These are phyloP conservation scores for Paxillus ammoniavirescens DNA, from an alignment of 768 basidiomycete species.

Conservation along the genomic window DNA sequence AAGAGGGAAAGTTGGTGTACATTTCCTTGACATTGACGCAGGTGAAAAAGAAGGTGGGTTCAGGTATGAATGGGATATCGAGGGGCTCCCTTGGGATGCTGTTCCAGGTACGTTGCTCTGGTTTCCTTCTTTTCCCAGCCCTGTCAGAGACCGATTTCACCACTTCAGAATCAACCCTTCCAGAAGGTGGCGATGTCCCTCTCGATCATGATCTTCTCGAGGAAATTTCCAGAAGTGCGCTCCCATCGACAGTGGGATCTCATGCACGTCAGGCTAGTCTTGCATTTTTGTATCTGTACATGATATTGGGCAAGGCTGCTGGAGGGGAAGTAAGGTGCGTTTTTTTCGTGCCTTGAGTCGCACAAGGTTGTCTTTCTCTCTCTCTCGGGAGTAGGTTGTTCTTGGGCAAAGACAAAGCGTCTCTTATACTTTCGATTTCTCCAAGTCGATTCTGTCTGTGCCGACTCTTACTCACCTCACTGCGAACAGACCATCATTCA, in stretches of 20 bases:
- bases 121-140: neutral
- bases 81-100: conserved; percentile 76
- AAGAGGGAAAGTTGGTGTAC: conserved; percentile 52
- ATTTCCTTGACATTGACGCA: conserved; percentile 70
- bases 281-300: conserved; percentile 93
- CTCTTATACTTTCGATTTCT: neutral
- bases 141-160: neutral
- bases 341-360: conserved; percentile 9
- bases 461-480: neutral
- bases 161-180: conserved; percentile 6
- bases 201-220: conserved; percentile 75
- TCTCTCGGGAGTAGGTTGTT: conserved; percentile 1
- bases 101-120: conserved; percentile 39
- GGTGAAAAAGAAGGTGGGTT: conserved; percentile 39
- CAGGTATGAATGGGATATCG: conserved; percentile 78
- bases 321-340: conserved; percentile 56
- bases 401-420: too few species aligned
- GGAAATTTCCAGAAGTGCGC: conserved; percentile 53
- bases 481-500: conserved; percentile 62
- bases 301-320: conserved; percentile 53
- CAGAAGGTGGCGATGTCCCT: conserved; percentile 25
- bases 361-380: conserved; percentile 10
- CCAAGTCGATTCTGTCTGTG: neutral
- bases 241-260: conserved; percentile 29
- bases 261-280: conserved; percentile 50